Evolutionary conservation across 1,139 yeast species (phyloP).

Genomic region (Candida tetrigidarum): DNA sequence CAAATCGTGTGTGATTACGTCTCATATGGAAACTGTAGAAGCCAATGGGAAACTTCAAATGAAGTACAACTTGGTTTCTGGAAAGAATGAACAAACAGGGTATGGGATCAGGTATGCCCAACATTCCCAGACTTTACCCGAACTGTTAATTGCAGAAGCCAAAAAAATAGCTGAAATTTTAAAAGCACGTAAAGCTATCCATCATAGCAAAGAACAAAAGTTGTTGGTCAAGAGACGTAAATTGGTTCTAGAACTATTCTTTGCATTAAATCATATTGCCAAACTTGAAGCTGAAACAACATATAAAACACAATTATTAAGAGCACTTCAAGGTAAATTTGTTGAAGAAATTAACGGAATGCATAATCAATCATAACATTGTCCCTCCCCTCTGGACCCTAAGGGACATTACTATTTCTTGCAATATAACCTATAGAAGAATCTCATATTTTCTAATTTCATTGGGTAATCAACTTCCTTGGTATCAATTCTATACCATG

Average conservation of each 20-base stretch:
- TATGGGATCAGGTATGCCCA: conserved; percentile 31
- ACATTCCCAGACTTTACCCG: conserved; percentile 23
- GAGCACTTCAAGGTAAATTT: conserved; percentile 16
- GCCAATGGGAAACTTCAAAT: conserved; percentile 23
- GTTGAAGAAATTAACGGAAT: conserved; percentile 18
- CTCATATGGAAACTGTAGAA: conserved; percentile 28
- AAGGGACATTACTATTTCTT: conserved; percentile 34
- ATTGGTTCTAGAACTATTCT: conserved; percentile 18
- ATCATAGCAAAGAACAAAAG: conserved; percentile 9
- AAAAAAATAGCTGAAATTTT: conserved; percentile 23
- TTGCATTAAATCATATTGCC: conserved; percentile 17
- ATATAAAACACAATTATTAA: conserved; percentile 16
- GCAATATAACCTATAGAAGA: conserved; percentile 74
- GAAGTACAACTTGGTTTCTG: conserved; percentile 28
- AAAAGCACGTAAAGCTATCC: conserved; percentile 6
- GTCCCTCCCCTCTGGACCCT: too few species aligned
- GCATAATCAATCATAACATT: neutral
- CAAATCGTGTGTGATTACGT: conserved; percentile 30
- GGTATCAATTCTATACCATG: conserved; percentile 75
- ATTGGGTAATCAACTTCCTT: conserved; percentile 63
- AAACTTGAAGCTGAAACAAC: conserved; percentile 9
- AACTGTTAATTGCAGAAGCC: conserved; percentile 25
- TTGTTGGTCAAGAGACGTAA: conserved; percentile 15
- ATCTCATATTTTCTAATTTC: conserved; percentile 86
- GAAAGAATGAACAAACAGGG: conserved; percentile 23